Percentiles rank a stretch among this genome's conserved stretches.
These are phyloP conservation scores for Cladosporium sp. DNA, from an alignment of 2,329 filamentous ascomycete species.

Conservation along the genomic window DNA sequence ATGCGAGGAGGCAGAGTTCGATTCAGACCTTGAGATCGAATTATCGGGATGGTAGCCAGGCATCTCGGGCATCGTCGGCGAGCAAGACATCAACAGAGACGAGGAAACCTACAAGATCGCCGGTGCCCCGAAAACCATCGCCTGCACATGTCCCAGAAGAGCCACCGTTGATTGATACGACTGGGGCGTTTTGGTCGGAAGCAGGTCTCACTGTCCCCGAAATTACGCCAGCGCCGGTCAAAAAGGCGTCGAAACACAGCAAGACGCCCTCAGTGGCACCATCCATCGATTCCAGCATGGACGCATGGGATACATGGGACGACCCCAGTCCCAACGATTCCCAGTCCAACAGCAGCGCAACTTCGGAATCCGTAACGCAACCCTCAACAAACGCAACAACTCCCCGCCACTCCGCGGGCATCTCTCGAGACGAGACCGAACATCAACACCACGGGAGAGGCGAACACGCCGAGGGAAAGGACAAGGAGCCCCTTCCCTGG, in stretches of 20 bases:
- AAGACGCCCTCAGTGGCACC: constrained; percentile 21
- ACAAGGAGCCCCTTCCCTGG: constrained; percentile 52
- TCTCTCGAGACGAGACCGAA: constrained; percentile 22
- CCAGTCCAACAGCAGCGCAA: constrained; percentile 18
- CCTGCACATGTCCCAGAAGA: constrained; percentile 1
- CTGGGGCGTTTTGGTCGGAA: constrained; percentile 25
- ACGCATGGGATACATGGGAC: constrained; percentile 31
- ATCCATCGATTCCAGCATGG: constrained; percentile 21
- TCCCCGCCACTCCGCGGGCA: constrained; percentile 1
- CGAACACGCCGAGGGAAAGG: constrained; percentile 21
- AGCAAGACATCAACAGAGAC: constrained; percentile 18
- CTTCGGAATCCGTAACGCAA: constrained; percentile 9
- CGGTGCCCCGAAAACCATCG: constrained; percentile 2
- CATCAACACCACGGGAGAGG: constrained; percentile 4
- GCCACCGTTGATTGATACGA: constrained; percentile 8
- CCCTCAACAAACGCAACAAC: constrained; percentile 5
- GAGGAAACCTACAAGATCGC: constrained; percentile 14
- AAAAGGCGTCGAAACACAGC: constrained; percentile 23
- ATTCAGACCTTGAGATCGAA: constrained; percentile 20
- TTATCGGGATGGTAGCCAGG: constrained; percentile 6
- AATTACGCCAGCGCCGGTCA: constrained; percentile 18
- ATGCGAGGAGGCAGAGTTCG: constrained; percentile 21
- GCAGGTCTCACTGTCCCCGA: constrained; percentile 19
- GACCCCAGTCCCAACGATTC: constrained; percentile 22
- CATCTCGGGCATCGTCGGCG: constrained; percentile 16